Conservation (phyloP, 352 stramenopile genomes). For the Globisporangium perplexum region DNA sequence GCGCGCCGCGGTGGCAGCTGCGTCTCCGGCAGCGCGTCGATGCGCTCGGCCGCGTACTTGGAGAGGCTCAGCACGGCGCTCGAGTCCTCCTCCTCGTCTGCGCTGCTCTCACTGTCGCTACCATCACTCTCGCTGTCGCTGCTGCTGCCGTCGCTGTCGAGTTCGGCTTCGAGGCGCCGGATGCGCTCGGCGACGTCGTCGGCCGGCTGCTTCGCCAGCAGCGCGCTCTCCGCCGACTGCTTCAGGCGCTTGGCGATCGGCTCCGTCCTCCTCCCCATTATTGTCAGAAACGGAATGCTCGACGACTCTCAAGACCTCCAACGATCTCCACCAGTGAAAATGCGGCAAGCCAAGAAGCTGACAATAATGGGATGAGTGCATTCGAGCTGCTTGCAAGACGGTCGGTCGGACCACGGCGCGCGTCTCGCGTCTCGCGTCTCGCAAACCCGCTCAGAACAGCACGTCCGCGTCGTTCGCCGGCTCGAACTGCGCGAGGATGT, state of each 20-base stretch:
- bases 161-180: conserved; percentile 61
- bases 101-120: conserved; percentile 17
- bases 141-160: conserved; percentile 25
- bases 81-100: conserved; percentile 9
- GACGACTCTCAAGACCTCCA: too few relatives aligned
- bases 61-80: conserved; percentile 57
- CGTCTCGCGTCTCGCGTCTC: too few relatives aligned
- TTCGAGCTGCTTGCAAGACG: background rate
- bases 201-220: conserved; percentile 23
- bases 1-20: conserved; percentile 37
- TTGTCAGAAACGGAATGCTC: too few relatives aligned
- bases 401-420: background rate
- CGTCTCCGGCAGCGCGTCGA: conserved; percentile 51
- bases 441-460: conserved; percentile 48
- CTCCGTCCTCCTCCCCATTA: conserved; percentile 19
- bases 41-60: conserved; percentile 52
- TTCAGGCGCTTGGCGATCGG: conserved; percentile 81
- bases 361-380: background rate
- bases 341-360: background rate
- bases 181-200: conserved; percentile 69
- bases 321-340: too few relatives aligned
- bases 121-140: conserved; percentile 16
- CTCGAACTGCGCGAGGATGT: conserved; percentile 83
- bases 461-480: conserved; percentile 67
- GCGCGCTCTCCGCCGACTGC: conserved; percentile 61